A percentile compares a stretch with the other conserved stretches of the same genome.
Conservation (phyloP, 1,284 basidiomycete species). For the Cryptococcus deneoformans region DNA sequence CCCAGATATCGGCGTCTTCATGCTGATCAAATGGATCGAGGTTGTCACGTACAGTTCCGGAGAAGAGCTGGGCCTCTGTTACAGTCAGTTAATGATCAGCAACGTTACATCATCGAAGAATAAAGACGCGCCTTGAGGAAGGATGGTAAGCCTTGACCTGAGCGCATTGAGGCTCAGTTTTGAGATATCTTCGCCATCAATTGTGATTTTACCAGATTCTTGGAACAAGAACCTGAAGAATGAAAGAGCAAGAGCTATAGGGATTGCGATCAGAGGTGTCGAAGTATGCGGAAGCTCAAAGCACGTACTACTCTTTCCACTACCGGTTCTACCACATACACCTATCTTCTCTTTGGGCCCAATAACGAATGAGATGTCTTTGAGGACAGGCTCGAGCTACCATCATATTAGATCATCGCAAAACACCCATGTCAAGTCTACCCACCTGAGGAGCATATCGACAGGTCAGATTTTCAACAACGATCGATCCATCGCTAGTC, state of each 20-base stretch:
- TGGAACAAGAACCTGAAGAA: constrained; percentile 55
- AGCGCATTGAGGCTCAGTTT: constrained; percentile 52
- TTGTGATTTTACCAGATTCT: constrained; percentile 46
- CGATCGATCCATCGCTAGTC: constrained; percentile 46
- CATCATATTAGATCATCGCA: neutral
- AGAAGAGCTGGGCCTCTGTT: constrained; percentile 51
- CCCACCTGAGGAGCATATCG: constrained; percentile 51
- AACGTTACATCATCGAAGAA: neutral
- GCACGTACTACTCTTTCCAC: constrained; percentile 40
- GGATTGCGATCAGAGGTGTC: neutral
- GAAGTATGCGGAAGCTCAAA: neutral
- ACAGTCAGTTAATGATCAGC: neutral
- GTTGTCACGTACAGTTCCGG: constrained; percentile 51
- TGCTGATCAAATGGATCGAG: constrained; percentile 53
- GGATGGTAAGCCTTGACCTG: constrained; percentile 54
- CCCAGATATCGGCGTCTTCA: constrained; percentile 55
- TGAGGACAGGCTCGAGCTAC: constrained; percentile 53
- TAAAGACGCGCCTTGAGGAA: constrained; percentile 50
- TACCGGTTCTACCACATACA: constrained; percentile 55
- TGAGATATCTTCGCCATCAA: constrained; percentile 53
- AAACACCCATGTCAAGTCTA: neutral
- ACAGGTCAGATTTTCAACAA: constrained; percentile 51
- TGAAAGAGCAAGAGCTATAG: constrained; percentile 48
- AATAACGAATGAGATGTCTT: constrained; percentile 53
- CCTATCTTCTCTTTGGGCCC: constrained; percentile 54